Evolutionary conservation across 2,329 filamentous ascomycete genomes (phyloP).

Genomic region (Chrysosporium keratinophilum): DNA sequence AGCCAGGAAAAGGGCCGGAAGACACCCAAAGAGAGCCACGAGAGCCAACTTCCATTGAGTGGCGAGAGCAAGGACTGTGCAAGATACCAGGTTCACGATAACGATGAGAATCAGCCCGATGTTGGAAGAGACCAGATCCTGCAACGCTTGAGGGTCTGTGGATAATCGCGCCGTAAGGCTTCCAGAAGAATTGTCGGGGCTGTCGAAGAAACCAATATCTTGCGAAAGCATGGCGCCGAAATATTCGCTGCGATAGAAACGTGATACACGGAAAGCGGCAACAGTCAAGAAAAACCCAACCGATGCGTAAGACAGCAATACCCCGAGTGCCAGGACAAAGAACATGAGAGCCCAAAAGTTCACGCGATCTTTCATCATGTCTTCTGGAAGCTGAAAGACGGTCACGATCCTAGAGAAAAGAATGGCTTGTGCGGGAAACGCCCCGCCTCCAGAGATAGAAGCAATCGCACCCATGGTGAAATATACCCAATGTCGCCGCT

Average conservation of each 20-base stretch:
- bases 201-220: constrained; percentile 25
- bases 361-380: constrained; percentile 21
- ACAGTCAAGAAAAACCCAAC: constrained; percentile 17
- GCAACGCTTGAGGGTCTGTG: constrained; percentile 56
- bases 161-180: constrained; percentile 69
- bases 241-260: constrained; percentile 18
- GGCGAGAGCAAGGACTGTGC: constrained; percentile 54
- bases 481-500: constrained; percentile 29
- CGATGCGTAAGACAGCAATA: constrained; percentile 23
- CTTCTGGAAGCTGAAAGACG: constrained; percentile 19
- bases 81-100: constrained; percentile 60
- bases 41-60: constrained; percentile 73
- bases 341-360: constrained; percentile 42
- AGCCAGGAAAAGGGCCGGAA: constrained; percentile 29
- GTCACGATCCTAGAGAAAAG: constrained; percentile 23
- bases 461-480: constrained; percentile 29
- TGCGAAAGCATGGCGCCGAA: constrained; percentile 23
- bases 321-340: constrained; percentile 35
- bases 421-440: constrained; percentile 41
- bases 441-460: constrained; percentile 30
- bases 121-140: constrained; percentile 59
- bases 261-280: constrained; percentile 14
- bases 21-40: constrained; percentile 43
- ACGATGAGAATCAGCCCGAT: constrained; percentile 72
- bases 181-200: constrained; percentile 19